Evolutionary conservation across 2,329 filamentous ascomycete genomes (phyloP), one percentile per base, ranked within the genome.

Genomic region (Aspergillus jensenii): DNA sequence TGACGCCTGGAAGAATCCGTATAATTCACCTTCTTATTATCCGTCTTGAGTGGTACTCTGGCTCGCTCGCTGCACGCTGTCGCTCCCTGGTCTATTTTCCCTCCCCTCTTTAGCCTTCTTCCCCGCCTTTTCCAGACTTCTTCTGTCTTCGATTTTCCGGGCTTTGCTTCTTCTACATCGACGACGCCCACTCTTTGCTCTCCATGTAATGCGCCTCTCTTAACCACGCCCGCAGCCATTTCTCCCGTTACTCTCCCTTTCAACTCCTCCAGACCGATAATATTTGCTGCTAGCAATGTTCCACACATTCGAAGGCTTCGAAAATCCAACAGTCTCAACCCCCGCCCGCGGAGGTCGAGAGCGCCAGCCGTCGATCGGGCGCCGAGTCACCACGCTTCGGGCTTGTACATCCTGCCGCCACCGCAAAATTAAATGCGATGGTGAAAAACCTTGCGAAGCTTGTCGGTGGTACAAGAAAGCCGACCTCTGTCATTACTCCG

Each of bases 381-480:
- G 71, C 11, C 65, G 75, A 55, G 71, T 75, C 37, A 76, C 74
- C 9, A 77, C 74, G 6, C 64, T 76, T 15, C 72, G 75, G 11
- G 89, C 89, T 39, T 91, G 89, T 71, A 87, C 89, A 48, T 88
- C 90, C 67, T 91, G 90, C 76, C 87, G 91, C 69, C 83, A 90
- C 65, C 84, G 90, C 61, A 95, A 93, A 75, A 93, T 93, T 55
- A 87, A 90, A 62, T 95, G 90, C 70, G 90, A 93, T 76, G 90
- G 90, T 55, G 84, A 88, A 64, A 88, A 91, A 68, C 90, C 90
- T 11, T 95, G 90, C 70, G 89, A 90, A 39, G 90, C 92, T 71
- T 95, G 90, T 71, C 83, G 90, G 58, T 92, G 90, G 73, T 93
- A 91, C 71, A 86, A 90, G 56, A 89, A 90, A 61, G 88, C 89